Percentiles rank a stretch among this genome's conserved stretches.
Conservation (phyloP, 345 rosid species). For the Salix brachista region DNA sequence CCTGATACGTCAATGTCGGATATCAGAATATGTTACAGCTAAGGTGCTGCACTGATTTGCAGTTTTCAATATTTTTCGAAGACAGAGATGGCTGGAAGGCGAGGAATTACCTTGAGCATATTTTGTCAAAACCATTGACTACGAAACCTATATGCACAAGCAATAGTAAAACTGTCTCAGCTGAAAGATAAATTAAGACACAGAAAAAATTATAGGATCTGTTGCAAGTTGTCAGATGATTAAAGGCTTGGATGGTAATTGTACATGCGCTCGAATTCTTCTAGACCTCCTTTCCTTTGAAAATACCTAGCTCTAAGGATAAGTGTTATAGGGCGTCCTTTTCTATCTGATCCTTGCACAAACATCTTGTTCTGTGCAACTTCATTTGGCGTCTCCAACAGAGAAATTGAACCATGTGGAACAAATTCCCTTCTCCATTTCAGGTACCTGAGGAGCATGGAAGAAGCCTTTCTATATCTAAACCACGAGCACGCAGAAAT, state of each 20-base stretch:
- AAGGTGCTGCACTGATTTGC: not conserved
- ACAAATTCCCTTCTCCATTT: conserved; percentile 43
- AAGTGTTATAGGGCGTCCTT: conserved; percentile 32
- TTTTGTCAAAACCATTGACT: conserved; percentile 30
- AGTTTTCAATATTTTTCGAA: not conserved
- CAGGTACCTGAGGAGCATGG: conserved; percentile 39
- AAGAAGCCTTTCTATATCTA: conserved; percentile 37
- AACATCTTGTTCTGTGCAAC: conserved; percentile 45
- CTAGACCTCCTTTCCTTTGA: conserved; percentile 28
- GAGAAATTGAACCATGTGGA: conserved; percentile 34
- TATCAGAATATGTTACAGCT: not conserved
- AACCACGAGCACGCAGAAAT: conserved; percentile 46
- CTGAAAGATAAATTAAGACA: not conserved
- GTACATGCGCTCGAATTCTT: conserved; percentile 47
- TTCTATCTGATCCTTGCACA: conserved; percentile 44
- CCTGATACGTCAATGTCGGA: conserved; percentile 24
- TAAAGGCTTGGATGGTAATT: not conserved
- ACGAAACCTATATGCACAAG: conserved; percentile 28
- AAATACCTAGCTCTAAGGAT: conserved; percentile 35
- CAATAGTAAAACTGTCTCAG: not conserved
- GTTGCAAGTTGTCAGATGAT: not conserved
- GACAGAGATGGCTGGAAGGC: not conserved
- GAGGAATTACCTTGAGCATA: conserved; percentile 32
- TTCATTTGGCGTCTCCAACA: conserved; percentile 23
- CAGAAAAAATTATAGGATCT: not conserved